Evolutionary conservation across 345 rosid species (phyloP).

Genomic region (Brassica incana): DNA sequence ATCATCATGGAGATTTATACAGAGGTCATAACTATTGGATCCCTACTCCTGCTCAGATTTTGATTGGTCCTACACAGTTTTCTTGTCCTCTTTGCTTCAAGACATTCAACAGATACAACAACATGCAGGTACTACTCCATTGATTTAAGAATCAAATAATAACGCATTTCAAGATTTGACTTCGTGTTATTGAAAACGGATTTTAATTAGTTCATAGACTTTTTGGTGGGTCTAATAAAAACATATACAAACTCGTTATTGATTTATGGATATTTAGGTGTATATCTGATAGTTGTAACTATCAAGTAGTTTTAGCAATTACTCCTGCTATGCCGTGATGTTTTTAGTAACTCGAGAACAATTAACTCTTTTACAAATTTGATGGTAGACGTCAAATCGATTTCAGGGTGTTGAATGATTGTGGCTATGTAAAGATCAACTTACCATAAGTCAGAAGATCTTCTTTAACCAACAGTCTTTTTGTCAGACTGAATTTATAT

Average conservation of each 20-base stretch:
- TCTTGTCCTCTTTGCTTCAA: constrained; percentile 99
- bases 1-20: constrained; percentile 39
- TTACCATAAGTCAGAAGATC: constrained; percentile 25
- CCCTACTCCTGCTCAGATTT: constrained; percentile 95
- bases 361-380: constrained; percentile 11
- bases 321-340: constrained; percentile 17
- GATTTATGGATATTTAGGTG: constrained; percentile 14
- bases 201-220: background rate
- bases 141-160: background rate
- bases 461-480: constrained; percentile 35
- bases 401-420: constrained; percentile 36
- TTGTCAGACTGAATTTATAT: constrained; percentile 31
- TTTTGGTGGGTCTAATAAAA: background rate
- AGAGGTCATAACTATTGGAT: constrained; percentile 88
- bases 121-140: constrained; percentile 77
- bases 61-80: constrained; percentile 96
- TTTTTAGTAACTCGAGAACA: constrained; percentile 25
- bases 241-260: constrained; percentile 9
- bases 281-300: background rate
- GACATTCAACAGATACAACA: constrained; percentile 99
- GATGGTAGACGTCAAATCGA: constrained; percentile 35
- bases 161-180: background rate
- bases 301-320: constrained; percentile 14
- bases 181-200: constrained; percentile 1
- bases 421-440: constrained; percentile 24